Evolutionary conservation across 129 eudicot genomes (phyloP).

Genomic region (Tagetes erecta): DNA sequence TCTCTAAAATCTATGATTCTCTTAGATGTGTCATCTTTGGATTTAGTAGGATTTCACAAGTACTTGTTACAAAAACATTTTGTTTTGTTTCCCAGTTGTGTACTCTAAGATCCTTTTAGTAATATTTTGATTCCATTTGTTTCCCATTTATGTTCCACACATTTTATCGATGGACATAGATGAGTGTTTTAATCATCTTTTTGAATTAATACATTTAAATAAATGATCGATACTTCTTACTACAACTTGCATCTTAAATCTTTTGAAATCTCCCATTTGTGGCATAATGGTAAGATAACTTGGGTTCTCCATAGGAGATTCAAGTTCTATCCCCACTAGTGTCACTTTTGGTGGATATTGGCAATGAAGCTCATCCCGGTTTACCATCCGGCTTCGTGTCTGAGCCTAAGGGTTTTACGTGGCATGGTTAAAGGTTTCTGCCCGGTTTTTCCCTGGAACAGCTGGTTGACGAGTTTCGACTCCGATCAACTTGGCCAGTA

Average conservation of each 20-base stretch:
- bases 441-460: too few species aligned
- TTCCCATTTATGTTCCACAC: constrained; percentile 21
- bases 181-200: background rate
- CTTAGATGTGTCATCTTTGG: constrained; percentile 26
- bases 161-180: constrained; percentile 3
- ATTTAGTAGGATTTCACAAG: constrained; percentile 32
- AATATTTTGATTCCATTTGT: constrained; percentile 26
- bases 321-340: too few species aligned
- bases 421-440: too few species aligned
- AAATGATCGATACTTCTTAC: background rate
- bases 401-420: too few species aligned
- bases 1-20: constrained; percentile 24
- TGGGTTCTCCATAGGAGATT: too few species aligned
- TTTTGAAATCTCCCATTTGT: too few species aligned
- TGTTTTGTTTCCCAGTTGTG: constrained; percentile 31
- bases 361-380: too few species aligned
- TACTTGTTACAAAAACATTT: constrained; percentile 17
- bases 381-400: too few species aligned
- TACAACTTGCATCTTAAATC: background rate
- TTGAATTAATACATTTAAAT: background rate
- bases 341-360: too few species aligned
- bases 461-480: too few species aligned
- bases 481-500: too few species aligned
- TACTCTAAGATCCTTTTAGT: constrained; percentile 22
- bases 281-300: too few species aligned